Evolutionary conservation across 2,329 filamentous ascomycete species (phyloP), one percentile per base, ranked within the genome.

Genomic region (Microdochium bolleyi): DNA sequence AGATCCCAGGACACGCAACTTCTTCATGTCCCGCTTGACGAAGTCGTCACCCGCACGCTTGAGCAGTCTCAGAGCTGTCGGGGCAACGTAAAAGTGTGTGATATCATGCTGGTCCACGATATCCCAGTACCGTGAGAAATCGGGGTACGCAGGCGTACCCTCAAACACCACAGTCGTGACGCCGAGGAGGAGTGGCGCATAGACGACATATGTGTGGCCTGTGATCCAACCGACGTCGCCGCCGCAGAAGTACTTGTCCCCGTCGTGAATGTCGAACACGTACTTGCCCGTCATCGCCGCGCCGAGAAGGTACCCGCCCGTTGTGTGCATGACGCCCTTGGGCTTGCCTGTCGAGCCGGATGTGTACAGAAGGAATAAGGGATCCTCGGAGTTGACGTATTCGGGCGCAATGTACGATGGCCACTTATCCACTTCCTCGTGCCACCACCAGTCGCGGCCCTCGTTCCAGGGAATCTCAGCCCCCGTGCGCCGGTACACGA

Each of bases 221-320:
- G 94, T 99, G 68, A 99, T 97, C 94, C 94, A 99, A 59, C 94
- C 94, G 46, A 99, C 92, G 65, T 99, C 94, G 69, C 94, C 94
- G 70, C 92, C 94, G 63, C 94, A 99, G 80, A 97, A 97, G 80
- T 94, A 96, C 58, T 83, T 84, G 70, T 99, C 94, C 52, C 88
- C 84, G 57, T 92, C 87, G 70, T 99, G 94, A 58, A 99, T 95
- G 69, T 99, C 94, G 67, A 99, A 99, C 57, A 97, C 92, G 70
- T 99, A 97, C 74, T 97, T 99, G 71, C 92, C 92, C 13, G 94
- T 99, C 63, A 87, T 80, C 32, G 94, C 92, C 51, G 92, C 92
- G 55, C 94, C 94, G 8, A 97, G 74, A n/a, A 99, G 81, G 69
- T 97, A 99, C 51, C 94, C 94, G 56, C 78, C 94, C 34, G 92